These are phyloP conservation scores for Saussurea involucrata DNA, from an alignment of 129 eudicot genomes.

Conservation along the genomic window DNA sequence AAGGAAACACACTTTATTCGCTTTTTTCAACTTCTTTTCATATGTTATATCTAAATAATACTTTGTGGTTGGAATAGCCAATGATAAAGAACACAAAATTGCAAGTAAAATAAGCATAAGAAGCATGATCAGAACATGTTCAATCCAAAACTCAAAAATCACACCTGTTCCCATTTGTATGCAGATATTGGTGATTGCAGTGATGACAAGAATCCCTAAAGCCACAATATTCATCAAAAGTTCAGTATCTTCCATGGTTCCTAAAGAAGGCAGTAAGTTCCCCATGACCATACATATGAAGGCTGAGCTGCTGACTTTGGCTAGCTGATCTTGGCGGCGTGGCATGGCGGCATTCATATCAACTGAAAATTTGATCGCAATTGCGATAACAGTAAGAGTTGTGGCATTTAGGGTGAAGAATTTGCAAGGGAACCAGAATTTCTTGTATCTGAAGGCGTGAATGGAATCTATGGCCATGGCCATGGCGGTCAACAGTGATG, in stretches of 20 bases:
- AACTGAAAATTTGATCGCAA: constrained; percentile 52
- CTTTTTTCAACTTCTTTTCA: constrained; percentile 32
- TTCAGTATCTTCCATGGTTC: constrained; percentile 64
- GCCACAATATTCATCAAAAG: constrained; percentile 56
- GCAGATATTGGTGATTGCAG: constrained; percentile 50
- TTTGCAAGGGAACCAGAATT: constrained; percentile 63
- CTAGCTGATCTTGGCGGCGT: constrained; percentile 54
- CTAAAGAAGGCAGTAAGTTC: constrained; percentile 63
- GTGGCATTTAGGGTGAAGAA: constrained; percentile 62
- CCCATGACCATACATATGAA: constrained; percentile 61
- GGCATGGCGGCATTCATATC: constrained; percentile 77
- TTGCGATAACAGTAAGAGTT: constrained; percentile 38
- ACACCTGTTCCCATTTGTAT: constrained; percentile 55
- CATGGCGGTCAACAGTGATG: constrained; percentile 35
- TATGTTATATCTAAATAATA: constrained; percentile 40
- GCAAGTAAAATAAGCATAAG: constrained; percentile 56
- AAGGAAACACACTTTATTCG: constrained; percentile 33
- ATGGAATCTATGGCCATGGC: constrained; percentile 51
- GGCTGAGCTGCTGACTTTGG: constrained; percentile 61
- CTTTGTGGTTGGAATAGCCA: constrained; percentile 52
- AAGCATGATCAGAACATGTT: constrained; percentile 28
- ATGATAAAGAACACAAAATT: constrained; percentile 42
- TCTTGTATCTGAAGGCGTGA: constrained; percentile 42
- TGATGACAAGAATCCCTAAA: constrained; percentile 63
- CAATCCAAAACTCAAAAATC: constrained; percentile 42